Conservation (phyloP, 257 asterid genomes). For the Capsicum baccatum region DNA sequence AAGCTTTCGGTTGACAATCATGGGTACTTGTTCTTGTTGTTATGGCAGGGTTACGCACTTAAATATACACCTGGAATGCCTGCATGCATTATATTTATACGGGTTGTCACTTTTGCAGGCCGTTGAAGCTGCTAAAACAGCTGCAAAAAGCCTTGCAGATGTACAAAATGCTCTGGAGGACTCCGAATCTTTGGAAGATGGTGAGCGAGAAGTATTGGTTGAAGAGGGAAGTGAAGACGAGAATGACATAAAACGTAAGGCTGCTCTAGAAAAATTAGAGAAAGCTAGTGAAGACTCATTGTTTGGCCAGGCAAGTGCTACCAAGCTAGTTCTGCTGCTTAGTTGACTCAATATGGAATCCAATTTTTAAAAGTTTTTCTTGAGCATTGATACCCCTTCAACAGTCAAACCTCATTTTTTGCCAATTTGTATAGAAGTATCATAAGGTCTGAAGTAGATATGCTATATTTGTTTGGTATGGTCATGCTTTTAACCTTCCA, state of each 20-base stretch:
- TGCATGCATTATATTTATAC: background rate
- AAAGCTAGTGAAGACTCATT: conserved; percentile 87
- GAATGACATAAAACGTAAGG: conserved; percentile 65
- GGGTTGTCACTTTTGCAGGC: conserved; percentile 55
- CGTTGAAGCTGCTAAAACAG: conserved; percentile 77
- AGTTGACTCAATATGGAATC: conserved; percentile 3
- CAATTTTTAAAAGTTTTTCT: background rate
- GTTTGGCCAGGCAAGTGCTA: conserved; percentile 79
- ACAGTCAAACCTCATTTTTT: background rate
- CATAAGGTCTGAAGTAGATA: background rate
- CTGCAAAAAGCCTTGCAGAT: conserved; percentile 52
- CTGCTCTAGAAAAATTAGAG: conserved; percentile 79
- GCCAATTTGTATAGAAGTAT: background rate
- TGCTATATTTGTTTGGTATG: conserved; percentile 3
- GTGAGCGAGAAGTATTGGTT: conserved; percentile 47
- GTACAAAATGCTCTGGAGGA: conserved; percentile 61
- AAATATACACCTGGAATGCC: background rate
- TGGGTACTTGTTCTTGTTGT: background rate
- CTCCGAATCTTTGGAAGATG: conserved; percentile 67
- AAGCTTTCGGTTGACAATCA: background rate
- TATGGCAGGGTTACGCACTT: background rate
- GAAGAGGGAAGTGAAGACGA: conserved; percentile 77
- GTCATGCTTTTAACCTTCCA: conserved; percentile 26
- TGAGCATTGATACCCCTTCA: conserved; percentile 12
- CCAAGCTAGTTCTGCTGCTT: background rate